These are phyloP conservation scores for Termitomyces eurrhizus DNA, from an alignment of 768 basidiomycete genomes.

Conservation along the genomic window DNA sequence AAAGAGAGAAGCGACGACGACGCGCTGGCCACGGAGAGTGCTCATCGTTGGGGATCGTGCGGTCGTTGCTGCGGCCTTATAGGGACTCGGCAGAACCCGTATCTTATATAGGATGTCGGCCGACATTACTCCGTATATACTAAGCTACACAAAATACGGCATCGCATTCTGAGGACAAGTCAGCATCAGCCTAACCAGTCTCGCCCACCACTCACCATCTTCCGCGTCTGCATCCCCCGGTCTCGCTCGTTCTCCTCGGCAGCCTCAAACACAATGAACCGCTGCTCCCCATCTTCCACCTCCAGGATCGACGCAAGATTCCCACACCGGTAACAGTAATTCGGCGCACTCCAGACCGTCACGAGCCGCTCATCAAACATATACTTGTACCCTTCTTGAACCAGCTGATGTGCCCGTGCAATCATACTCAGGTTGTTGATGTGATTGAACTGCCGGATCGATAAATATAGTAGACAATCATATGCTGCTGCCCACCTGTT, in stretches of 20 bases:
- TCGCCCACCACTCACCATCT: slow-evolving; percentile 51
- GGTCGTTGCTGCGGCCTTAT: slow-evolving; percentile 1
- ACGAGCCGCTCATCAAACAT: slow-evolving; percentile 95
- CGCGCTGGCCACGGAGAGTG: slow-evolving; percentile 68
- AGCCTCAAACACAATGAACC: slow-evolving; percentile 82
- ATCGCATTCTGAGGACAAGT: slow-evolving; percentile 39
- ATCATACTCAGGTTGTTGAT: slow-evolving; percentile 85
- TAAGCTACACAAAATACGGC: slow-evolving; percentile 46
- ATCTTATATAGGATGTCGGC: slow-evolving; percentile 12
- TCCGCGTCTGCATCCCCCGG: slow-evolving; percentile 69
- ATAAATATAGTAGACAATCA: background rate
- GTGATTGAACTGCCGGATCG: slow-evolving; percentile 72
- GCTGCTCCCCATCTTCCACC: slow-evolving; percentile 54
- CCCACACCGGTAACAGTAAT: slow-evolving; percentile 78
- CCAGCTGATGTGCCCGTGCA: slow-evolving; percentile 94
- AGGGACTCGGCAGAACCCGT: slow-evolving; percentile 13
- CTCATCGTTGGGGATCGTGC: slow-evolving; percentile 39
- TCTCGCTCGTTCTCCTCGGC: slow-evolving; percentile 89
- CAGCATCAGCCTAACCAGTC: background rate
- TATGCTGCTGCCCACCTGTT: slow-evolving; percentile 51
- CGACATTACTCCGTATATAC: background rate
- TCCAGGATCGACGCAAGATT: slow-evolving; percentile 92
- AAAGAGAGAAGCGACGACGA: slow-evolving; percentile 82
- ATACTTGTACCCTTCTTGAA: slow-evolving; percentile 93
- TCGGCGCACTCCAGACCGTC: slow-evolving; percentile 91